Conservation (phyloP, 2,329 filamentous ascomycete genomes). For the Epichloe sp. region DNA sequence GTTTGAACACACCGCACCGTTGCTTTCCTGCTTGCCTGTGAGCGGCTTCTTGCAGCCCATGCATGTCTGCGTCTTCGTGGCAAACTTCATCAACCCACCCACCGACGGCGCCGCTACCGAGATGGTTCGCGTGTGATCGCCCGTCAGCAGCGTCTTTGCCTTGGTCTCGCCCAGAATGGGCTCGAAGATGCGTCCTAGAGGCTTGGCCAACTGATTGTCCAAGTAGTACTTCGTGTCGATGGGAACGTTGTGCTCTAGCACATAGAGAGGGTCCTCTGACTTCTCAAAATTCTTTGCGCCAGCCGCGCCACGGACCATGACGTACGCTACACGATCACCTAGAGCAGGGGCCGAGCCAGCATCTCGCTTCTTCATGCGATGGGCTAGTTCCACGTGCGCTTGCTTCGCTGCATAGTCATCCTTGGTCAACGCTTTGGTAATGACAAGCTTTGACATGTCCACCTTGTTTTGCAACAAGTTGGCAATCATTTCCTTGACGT, state of each 20-base stretch:
- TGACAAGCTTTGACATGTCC: slow-evolving; percentile 98
- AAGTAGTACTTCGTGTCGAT: slow-evolving; percentile 98
- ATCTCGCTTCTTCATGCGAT: slow-evolving; percentile 64
- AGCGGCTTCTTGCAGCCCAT: slow-evolving; percentile 99
- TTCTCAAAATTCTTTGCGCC: slow-evolving; percentile 94
- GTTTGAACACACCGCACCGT: slow-evolving; percentile 77
- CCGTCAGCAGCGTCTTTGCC: slow-evolving; percentile 71
- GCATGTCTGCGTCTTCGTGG: slow-evolving; percentile 94
- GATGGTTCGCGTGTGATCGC: slow-evolving; percentile 90
- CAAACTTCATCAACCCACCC: slow-evolving; percentile 94
- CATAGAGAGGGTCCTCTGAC: slow-evolving; percentile 92
- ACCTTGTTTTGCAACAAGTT: slow-evolving; percentile 94
- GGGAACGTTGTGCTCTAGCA: slow-evolving; percentile 92
- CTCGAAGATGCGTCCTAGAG: slow-evolving; percentile 89
- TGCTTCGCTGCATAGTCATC: slow-evolving; percentile 69
- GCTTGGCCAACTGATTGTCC: slow-evolving; percentile 95
- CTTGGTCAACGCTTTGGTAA: slow-evolving; percentile 93
- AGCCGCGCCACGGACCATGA: slow-evolving; percentile 84
- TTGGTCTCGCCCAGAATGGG: slow-evolving; percentile 92
- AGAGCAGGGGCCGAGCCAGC: slow-evolving; percentile 84
- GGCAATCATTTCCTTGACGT: slow-evolving; percentile 91
- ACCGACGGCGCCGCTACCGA: slow-evolving; percentile 82
- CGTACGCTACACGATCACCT: slow-evolving; percentile 93
- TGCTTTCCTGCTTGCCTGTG: slow-evolving; percentile 61
- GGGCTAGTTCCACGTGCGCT: slow-evolving; percentile 1